Evolutionary conservation across 2,329 filamentous ascomycete species (phyloP).

Genomic region (Zymoseptoria passerinii): DNA sequence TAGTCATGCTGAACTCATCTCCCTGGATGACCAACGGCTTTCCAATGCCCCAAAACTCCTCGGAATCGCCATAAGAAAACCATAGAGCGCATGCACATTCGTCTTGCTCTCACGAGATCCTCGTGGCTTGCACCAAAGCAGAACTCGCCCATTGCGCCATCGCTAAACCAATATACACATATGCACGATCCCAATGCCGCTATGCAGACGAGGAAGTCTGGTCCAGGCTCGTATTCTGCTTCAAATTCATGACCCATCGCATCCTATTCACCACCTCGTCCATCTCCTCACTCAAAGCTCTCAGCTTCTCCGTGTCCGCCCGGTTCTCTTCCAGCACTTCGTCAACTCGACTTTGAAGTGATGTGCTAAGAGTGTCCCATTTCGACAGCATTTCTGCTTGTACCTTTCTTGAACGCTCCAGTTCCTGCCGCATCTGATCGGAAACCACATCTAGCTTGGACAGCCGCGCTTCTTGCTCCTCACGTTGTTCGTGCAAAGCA

Average conservation of each 20-base stretch:
- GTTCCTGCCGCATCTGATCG: constrained; percentile 64
- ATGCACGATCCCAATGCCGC: neutral
- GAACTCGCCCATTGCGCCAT: neutral
- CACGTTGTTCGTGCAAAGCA: constrained; percentile 48
- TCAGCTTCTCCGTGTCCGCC: constrained; percentile 49
- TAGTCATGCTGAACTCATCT: neutral
- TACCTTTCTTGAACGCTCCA: constrained; percentile 51
- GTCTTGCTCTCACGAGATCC: neutral
- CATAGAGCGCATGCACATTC: neutral
- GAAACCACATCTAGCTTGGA: constrained; percentile 58
- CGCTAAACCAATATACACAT: neutral
- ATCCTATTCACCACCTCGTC: constrained; percentile 55
- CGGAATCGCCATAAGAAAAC: neutral
- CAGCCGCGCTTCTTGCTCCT: constrained; percentile 56
- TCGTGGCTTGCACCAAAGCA: neutral
- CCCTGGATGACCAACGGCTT: neutral
- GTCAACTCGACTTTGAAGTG: constrained; percentile 54
- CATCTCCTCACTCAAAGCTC: constrained; percentile 53
- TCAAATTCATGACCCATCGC: constrained; percentile 63
- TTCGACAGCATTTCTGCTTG: constrained; percentile 53
- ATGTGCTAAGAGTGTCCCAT: constrained; percentile 57
- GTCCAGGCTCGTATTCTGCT: constrained; percentile 34
- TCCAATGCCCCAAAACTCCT: neutral
- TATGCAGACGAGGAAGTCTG: neutral
- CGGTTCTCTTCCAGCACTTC: constrained; percentile 52